Base-by-base conservation (phyloP, 2,329 filamentous ascomycete genomes). In the Neonectria neomacrospora region DNA sequence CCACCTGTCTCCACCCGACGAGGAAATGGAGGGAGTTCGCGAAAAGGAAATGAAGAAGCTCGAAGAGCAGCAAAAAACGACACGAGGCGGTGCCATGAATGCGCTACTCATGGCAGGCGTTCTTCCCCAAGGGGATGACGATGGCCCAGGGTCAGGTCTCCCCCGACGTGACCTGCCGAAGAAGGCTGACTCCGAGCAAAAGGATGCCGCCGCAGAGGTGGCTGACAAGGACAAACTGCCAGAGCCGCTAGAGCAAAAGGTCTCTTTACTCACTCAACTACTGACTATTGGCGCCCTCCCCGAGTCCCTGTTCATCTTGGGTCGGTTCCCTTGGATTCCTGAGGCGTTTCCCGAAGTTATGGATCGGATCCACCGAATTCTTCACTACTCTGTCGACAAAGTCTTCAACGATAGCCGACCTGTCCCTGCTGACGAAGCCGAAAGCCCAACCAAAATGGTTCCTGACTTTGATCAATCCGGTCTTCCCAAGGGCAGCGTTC, bases 281-380 rank as follows among this genome's bases (percentile, higher is more conserved):
- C 85, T 99, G 2, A 92, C 92, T 5, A 96, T 97, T 61, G 96
- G 96, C 42, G 95, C 96, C 28, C 84, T 99, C 34, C 96, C 96
- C 0, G 96, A 99, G 79, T 90, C 96, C 1, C 83, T 99, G 1
- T 98, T 95, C 77, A 92, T 99, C 58, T 86, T 97, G 8, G 95
- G 95, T 34, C 90, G 91, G 57, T 97, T 97, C 72, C 93, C 94
- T 14, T 99, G 96, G 94, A 86, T 99, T 51, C 86, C 93, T 11
- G 94, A 97, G 62, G 88, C 90, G 4, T 95, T 92, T 68, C 90
- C 92, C 1, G 93, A 97, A 48, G 85, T 98, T 11, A 86, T 93
- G 3, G 89, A 92, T 32, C 90, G 85, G 58, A 86, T 98, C 54
- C 92, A 97, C 77, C 93, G 96, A 37, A 91, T 99, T 28, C 82